phyloP scores from a whole-genome alignment of 441 rosid genomes.

The Bruguiera hainesii region DNA sequence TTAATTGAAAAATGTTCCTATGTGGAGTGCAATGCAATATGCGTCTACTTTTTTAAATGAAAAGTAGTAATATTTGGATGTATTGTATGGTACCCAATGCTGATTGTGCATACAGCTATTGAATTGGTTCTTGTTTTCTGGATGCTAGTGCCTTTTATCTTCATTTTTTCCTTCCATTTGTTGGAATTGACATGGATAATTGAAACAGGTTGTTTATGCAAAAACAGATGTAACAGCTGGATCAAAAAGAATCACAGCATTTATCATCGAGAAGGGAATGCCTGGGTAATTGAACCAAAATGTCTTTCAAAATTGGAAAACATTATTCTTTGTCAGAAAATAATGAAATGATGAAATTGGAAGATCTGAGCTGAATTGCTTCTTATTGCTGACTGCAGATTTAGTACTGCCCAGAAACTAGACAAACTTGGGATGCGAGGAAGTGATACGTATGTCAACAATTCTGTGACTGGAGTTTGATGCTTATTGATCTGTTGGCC shows the following conservation, averaged over 20 bases:
- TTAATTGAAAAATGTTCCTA: background rate
- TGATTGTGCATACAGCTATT: background rate
- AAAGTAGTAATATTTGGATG: background rate
- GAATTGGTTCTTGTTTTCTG: background rate
- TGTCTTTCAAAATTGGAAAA: background rate
- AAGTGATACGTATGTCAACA: slow-evolving; percentile 75
- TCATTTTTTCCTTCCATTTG: background rate
- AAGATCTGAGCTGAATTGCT: slow-evolving; percentile 8
- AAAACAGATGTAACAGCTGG: slow-evolving; percentile 76
- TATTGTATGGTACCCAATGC: background rate
- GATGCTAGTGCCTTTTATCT: background rate
- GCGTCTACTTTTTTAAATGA: background rate
- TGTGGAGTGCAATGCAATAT: background rate
- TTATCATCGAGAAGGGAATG: slow-evolving; percentile 92
- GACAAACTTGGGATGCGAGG: slow-evolving; percentile 99
- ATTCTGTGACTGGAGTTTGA: slow-evolving; percentile 21
- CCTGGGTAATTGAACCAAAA: slow-evolving; percentile 55
- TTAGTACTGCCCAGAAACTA: slow-evolving; percentile 91
- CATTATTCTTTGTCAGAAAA: background rate
- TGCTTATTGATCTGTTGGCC: slow-evolving; percentile 11
- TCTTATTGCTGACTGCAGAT: slow-evolving; percentile 52
- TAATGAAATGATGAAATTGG: background rate
- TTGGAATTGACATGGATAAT: slow-evolving; percentile 18
- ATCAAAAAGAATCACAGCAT: slow-evolving; percentile 94
- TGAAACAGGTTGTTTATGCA: slow-evolving; percentile 75